Conservation (phyloP, 768 basidiomycete species). For the Trametes cinnabarina region DNA sequence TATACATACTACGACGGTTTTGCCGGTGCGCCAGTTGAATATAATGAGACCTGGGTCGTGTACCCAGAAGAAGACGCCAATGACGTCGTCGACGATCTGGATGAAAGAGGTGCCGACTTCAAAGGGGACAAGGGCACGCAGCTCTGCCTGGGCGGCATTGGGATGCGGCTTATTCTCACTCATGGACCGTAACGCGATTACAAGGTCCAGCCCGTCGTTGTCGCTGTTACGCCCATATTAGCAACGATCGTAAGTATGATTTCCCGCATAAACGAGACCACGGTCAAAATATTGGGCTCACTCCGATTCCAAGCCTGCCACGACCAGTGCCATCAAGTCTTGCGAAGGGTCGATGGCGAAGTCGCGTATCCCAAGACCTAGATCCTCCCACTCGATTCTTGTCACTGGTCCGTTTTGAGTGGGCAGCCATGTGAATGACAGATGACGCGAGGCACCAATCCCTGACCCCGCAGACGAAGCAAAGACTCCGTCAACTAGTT, state of each 20-base stretch:
- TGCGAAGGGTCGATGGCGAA: slow-evolving; percentile 68
- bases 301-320: slow-evolving; percentile 14
- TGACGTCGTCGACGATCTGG: slow-evolving; percentile 53
- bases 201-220: slow-evolving; percentile 16
- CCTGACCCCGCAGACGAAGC: slow-evolving; percentile 37
- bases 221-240: background rate
- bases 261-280: no score
- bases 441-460: slow-evolving; percentile 16
- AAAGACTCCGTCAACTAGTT: slow-evolving; percentile 60
- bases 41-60: slow-evolving; percentile 38
- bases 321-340: slow-evolving; percentile 51
- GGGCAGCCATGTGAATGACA: slow-evolving; percentile 31
- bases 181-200: slow-evolving; percentile 46
- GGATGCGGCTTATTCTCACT: slow-evolving; percentile 40
- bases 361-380: slow-evolving; percentile 47
- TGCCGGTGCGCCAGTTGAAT: slow-evolving; percentile 55
- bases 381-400: slow-evolving; percentile 31
- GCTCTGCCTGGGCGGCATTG: slow-evolving; percentile 31
- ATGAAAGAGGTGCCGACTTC: slow-evolving; percentile 36
- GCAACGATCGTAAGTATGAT: no score
- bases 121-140: slow-evolving; percentile 28
- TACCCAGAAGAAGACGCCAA: slow-evolving; percentile 46
- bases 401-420: slow-evolving; percentile 8
- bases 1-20: slow-evolving; percentile 39
- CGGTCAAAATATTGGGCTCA: slow-evolving; percentile 6